phyloP scores from a whole-genome alignment of 768 basidiomycete genomes.

The Agrocybe chaxingu region DNA sequence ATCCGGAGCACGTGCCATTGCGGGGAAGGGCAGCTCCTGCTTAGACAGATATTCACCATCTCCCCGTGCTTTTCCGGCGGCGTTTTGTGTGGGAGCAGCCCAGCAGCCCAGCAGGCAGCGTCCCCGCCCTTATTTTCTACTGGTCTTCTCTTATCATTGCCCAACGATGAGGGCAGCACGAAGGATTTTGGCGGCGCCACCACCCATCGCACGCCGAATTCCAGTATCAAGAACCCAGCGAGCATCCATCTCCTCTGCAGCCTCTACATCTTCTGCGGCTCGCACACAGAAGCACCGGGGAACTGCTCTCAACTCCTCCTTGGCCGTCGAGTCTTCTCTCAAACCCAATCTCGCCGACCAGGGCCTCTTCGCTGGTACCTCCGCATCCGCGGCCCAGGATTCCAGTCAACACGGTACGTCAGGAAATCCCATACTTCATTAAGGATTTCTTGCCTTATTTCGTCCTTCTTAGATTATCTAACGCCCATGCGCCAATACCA shows the following conservation, averaged over 20 bases:
- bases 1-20: conserved; percentile 1
- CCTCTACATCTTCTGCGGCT: conserved; percentile 10
- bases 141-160: neutral
- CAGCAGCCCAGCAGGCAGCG: neutral
- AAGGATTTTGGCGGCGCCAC: conserved; percentile 19
- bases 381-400: conserved; percentile 13
- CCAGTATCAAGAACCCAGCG: conserved; percentile 14
- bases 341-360: conserved; percentile 22
- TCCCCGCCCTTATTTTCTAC: conserved; percentile 1
- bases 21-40: neutral
- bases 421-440: neutral
- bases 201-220: conserved; percentile 10
- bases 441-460: conserved; percentile 1
- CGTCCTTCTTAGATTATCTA: conserved; percentile 23
- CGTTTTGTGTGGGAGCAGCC: conserved; percentile 12
- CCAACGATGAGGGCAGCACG: conserved; percentile 29
- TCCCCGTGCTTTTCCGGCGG: conserved; percentile 18
- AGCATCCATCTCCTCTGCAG: conserved; percentile 15
- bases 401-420: conserved; percentile 17
- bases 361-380: conserved; percentile 16
- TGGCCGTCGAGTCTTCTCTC: conserved; percentile 26
- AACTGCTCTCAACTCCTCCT: conserved; percentile 31
- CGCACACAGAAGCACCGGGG: conserved; percentile 16
- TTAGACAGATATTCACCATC: conserved; percentile 1
- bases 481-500: conserved; percentile 45